Evolutionary conservation across 2,329 filamentous ascomycete genomes (phyloP), one percentile per base, ranked within the genome.

Genomic region (Aspergillus vadensis): DNA sequence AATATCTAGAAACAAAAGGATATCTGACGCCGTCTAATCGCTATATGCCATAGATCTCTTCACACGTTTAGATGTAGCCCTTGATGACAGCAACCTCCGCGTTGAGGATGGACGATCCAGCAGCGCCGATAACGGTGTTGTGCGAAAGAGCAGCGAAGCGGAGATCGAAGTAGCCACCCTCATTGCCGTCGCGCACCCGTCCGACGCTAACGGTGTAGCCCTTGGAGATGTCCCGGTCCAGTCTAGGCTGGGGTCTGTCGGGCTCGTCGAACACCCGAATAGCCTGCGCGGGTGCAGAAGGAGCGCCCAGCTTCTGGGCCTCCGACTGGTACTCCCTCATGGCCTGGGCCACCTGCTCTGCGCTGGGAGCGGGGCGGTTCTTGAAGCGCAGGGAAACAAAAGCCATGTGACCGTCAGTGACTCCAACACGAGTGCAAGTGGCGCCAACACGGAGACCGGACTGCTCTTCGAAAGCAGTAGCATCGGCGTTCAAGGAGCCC

Each of bases 61-160:
- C 56, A 25, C 17, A 19, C 62, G 36, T 62, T 62, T 82, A 92
- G 65, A 93, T 83, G 72, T 89, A 91, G 5, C 93, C 94, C 82
- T 96, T 96, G 66, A 97, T 85, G 10, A 97, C 88, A 23, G 92
- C 92, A 27, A 92, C 92, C 77, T 97, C 94, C 27, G 93, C 92
- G 72, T 98, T 98, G 69, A 98, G 78, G 78, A 98, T 97, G 32
- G 91, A 96, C 2, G 92, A 96, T 10, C 95, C 95, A n/a, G 94
- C 93, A 32, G 95, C 95, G 66, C 94, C 94, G 74, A 99, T 94
- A 58, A 99, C 90, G 63, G 94, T 91, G 72, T 91, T 91, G 72
- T 98, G 95, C 73, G 91, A 97, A 68, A 98, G 81, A 23, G 92
- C 92, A 63, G 95, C 93, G 77, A 98, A 98, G 76, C 96, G 93